phyloP scores from a whole-genome alignment of 768 basidiomycete genomes.

The Xanthoconium purpureum region DNA sequence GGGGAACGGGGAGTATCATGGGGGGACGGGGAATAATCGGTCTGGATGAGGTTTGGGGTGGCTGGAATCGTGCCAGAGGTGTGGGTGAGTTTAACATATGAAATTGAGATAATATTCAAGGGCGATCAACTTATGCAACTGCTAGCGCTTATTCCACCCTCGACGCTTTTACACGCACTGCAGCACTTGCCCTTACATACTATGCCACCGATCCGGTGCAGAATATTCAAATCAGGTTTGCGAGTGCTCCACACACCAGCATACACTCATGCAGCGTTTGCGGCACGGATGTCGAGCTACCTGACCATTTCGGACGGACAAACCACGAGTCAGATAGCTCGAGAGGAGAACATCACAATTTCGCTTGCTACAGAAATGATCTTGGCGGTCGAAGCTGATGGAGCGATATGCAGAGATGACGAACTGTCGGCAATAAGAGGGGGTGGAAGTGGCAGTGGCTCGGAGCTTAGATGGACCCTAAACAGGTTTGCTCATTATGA shows the following conservation, averaged over 20 bases:
- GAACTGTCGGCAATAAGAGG: constrained; percentile 34
- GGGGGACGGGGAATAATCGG: constrained; percentile 75
- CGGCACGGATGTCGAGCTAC: constrained; percentile 56
- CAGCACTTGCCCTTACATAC: constrained; percentile 67
- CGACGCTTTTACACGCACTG: constrained; percentile 75
- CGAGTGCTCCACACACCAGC: constrained; percentile 81
- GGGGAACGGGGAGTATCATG: constrained; percentile 60
- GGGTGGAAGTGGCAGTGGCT: constrained; percentile 45
- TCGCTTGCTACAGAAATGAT: constrained; percentile 79
- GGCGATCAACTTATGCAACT: not conserved
- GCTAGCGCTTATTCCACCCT: constrained; percentile 86
- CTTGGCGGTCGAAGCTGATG: constrained; percentile 64
- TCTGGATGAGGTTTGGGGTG: constrained; percentile 91
- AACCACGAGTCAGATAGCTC: constrained; percentile 69
- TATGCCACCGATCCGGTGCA: constrained; percentile 59
- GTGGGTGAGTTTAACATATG: constrained; percentile 52
- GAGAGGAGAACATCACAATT: constrained; percentile 67
- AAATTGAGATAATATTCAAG: not conserved
- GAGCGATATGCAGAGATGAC: constrained; percentile 77
- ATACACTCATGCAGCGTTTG: constrained; percentile 67
- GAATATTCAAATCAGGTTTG: constrained; percentile 71
- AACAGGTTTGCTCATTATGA: constrained; percentile 65
- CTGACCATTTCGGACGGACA: constrained; percentile 50
- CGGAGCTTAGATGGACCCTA: constrained; percentile 70
- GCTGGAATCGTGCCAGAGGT: constrained; percentile 92